Percentiles rank a stretch among this genome's conserved stretches.
phyloP scores from a whole-genome alignment of 768 basidiomycete genomes.

The Strobilomyces confusus region DNA sequence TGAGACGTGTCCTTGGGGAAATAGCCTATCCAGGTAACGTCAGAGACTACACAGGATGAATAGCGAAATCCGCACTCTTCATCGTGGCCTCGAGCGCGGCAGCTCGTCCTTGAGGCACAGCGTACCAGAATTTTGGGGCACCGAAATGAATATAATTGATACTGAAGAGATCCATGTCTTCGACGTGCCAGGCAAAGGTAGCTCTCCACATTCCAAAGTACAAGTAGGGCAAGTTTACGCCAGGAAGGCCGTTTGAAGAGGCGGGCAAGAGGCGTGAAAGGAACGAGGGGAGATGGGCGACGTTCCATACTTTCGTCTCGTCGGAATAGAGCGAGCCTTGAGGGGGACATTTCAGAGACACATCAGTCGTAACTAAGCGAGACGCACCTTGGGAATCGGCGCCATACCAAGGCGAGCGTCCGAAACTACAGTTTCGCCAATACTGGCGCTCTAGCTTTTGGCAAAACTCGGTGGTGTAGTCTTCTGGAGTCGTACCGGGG shows the following conservation, averaged over 20 bases:
- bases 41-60: not conserved
- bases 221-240: slow-evolving; percentile 95
- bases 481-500: slow-evolving; percentile 58
- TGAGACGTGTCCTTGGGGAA: slow-evolving; percentile 83
- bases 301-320: slow-evolving; percentile 85
- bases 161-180: slow-evolving; percentile 98
- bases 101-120: slow-evolving; percentile 84
- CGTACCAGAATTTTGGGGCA: slow-evolving; percentile 96
- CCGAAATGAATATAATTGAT: slow-evolving; percentile 99
- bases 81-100: slow-evolving; percentile 83
- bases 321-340: slow-evolving; percentile 69
- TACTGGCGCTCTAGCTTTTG: slow-evolving; percentile 81
- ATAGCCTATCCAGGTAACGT: slow-evolving; percentile 49
- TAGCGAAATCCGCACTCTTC: slow-evolving; percentile 52
- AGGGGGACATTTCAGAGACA: not conserved
- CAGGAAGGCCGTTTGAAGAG: slow-evolving; percentile 71
- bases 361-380: not conserved
- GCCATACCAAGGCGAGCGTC: slow-evolving; percentile 95
- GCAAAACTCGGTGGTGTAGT: slow-evolving; percentile 89
- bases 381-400: slow-evolving; percentile 86
- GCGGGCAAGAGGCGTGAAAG: slow-evolving; percentile 75
- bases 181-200: slow-evolving; percentile 98
- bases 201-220: slow-evolving; percentile 99
- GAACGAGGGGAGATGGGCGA: slow-evolving; percentile 84
- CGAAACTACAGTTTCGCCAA: slow-evolving; percentile 89